These are phyloP conservation scores for Dothideomycetes sp. DNA, from an alignment of 2,329 filamentous ascomycete species.

Conservation along the genomic window DNA sequence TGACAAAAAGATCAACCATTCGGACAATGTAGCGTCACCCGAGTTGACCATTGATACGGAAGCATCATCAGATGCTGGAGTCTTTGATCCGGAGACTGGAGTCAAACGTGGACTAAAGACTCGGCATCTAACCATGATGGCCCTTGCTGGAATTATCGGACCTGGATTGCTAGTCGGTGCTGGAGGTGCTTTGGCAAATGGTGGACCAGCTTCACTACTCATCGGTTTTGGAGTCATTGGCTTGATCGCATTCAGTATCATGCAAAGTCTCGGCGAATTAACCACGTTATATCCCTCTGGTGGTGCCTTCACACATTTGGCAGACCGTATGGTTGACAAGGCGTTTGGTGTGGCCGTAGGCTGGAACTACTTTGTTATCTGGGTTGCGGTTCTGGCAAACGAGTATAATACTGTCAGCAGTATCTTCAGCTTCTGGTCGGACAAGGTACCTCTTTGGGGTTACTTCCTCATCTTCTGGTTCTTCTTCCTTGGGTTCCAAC, in stretches of 20 bases:
- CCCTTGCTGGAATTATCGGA: constrained; percentile 47
- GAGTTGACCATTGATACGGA: background rate
- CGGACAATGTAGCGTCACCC: background rate
- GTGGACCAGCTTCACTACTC: constrained; percentile 61
- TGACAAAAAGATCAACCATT: background rate
- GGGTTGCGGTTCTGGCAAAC: constrained; percentile 56
- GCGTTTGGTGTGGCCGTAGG: constrained; percentile 60
- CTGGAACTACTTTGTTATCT: constrained; percentile 65
- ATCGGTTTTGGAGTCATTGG: constrained; percentile 67
- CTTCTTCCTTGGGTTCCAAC: constrained; percentile 30
- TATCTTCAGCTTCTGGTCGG: constrained; percentile 58
- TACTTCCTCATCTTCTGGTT: constrained; percentile 36
- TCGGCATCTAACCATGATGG: constrained; percentile 53
- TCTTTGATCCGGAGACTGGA: constrained; percentile 50
- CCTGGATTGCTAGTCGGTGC: constrained; percentile 64
- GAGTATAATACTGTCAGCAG: constrained; percentile 62
- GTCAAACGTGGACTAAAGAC: constrained; percentile 63
- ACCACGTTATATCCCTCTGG: constrained; percentile 64
- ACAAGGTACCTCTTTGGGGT: constrained; percentile 35
- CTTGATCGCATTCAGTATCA: constrained; percentile 56
- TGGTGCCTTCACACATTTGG: constrained; percentile 62
- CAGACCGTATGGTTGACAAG: constrained; percentile 61
- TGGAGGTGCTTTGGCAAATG: constrained; percentile 57
- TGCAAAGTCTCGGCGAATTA: constrained; percentile 66
- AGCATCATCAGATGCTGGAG: constrained; percentile 6